phyloP scores from a whole-genome alignment of 306 rosid genomes.

The Castanospermum australe region DNA sequence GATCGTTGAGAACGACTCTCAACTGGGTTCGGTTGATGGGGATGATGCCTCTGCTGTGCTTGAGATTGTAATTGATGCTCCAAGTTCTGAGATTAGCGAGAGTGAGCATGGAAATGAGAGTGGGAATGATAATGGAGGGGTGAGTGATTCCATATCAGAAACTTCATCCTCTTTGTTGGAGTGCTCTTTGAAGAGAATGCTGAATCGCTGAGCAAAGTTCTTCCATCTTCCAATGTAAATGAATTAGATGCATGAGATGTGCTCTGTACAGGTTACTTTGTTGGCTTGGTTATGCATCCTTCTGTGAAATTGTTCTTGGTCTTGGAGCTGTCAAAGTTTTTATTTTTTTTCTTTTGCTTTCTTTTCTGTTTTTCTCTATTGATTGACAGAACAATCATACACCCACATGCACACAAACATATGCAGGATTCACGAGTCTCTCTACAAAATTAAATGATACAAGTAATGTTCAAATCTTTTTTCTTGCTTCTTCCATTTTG shows the following conservation, averaged over 20 bases:
- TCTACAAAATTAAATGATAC: background rate
- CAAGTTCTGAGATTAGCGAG: constrained; percentile 39
- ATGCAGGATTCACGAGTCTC: background rate
- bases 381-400: background rate
- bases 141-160: constrained; percentile 27
- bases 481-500: background rate
- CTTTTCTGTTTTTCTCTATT: background rate
- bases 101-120: constrained; percentile 6
- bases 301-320: constrained; percentile 1
- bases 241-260: constrained; percentile 26
- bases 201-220: constrained; percentile 60
- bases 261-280: constrained; percentile 6
- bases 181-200: constrained; percentile 73
- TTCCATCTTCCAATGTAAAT: constrained; percentile 43
- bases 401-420: background rate
- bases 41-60: constrained; percentile 31
- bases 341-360: background rate
- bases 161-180: constrained; percentile 53
- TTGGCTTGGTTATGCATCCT: constrained; percentile 1
- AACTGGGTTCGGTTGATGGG: background rate
- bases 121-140: background rate
- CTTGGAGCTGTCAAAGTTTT: background rate
- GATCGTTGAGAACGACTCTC: constrained; percentile 25
- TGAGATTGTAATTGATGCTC: constrained; percentile 43
- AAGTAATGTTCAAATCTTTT: constrained; percentile 7